Conservation (phyloP, 345 rosid genomes). For the Aquilaria malaccensis region DNA sequence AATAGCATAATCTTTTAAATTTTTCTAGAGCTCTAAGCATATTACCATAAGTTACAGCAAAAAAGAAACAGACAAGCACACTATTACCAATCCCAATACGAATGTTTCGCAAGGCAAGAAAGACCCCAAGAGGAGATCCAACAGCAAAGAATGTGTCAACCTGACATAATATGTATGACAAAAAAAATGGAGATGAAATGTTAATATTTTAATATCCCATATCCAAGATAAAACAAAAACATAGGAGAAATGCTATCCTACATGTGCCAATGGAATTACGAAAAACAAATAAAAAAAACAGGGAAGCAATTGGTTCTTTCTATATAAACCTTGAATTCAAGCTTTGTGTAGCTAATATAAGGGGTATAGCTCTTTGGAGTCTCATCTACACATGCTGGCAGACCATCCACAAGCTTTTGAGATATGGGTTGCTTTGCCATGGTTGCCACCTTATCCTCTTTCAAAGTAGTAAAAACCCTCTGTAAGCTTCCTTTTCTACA, state of each 20-base stretch:
- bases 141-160: conserved; percentile 98
- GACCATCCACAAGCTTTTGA: conserved; percentile 17
- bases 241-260: neutral
- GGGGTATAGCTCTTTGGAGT: conserved; percentile 58
- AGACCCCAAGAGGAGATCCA: conserved; percentile 98
- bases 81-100: conserved; percentile 82
- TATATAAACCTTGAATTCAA: conserved; percentile 70
- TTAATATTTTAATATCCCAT: neutral
- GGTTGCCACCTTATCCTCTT: conserved; percentile 31
- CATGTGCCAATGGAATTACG: neutral
- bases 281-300: neutral
- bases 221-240: neutral
- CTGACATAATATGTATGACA: conserved; percentile 27
- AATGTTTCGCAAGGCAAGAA: conserved; percentile 86
- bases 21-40: too few relatives aligned
- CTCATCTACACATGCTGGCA: conserved; percentile 22
- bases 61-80: neutral
- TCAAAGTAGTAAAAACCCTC: conserved; percentile 14
- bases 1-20: too few relatives aligned
- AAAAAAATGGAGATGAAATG: neutral
- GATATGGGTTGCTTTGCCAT: conserved; percentile 19
- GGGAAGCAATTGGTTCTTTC: neutral
- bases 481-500: neutral
- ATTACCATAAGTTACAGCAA: conserved; percentile 5
- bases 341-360: conserved; percentile 77